Conservation (phyloP, 352 stramenopile species). For the Phytopythium chamaehyphon region DNA sequence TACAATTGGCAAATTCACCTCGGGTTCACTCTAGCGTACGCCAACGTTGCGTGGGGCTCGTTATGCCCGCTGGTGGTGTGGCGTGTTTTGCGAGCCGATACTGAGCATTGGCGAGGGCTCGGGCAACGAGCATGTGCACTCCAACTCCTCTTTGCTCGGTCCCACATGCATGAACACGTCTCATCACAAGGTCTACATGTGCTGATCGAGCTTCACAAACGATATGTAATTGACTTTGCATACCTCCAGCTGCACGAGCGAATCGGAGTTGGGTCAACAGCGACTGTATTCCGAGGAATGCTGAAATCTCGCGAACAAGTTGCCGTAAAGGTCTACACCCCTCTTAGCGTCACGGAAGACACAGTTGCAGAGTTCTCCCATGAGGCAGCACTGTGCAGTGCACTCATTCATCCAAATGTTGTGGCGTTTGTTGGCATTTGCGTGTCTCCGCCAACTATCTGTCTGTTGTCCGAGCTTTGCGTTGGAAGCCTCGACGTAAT, state of each 20-base stretch:
- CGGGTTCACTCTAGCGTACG: slow-evolving; percentile 26
- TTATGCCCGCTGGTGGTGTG: slow-evolving; percentile 35
- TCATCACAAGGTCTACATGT: slow-evolving; percentile 44
- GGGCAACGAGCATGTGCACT: slow-evolving; percentile 29
- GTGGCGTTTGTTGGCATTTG: slow-evolving; percentile 59
- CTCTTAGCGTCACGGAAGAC: slow-evolving; percentile 46
- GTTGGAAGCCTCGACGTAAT: slow-evolving; percentile 45
- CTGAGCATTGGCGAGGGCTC: slow-evolving; percentile 59
- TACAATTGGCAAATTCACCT: slow-evolving; percentile 20
- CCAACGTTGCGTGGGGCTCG: slow-evolving; percentile 24
- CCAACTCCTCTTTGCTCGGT: slow-evolving; percentile 29
- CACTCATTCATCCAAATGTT: slow-evolving; percentile 52
- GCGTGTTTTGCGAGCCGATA: slow-evolving; percentile 50
- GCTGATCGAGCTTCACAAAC: slow-evolving; percentile 41
- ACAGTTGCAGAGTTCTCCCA: slow-evolving; percentile 44
- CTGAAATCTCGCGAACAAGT: slow-evolving; percentile 38
- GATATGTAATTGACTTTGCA: slow-evolving; percentile 41
- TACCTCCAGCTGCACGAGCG: slow-evolving; percentile 31
- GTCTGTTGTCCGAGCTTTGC: slow-evolving; percentile 54
- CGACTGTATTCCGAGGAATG: slow-evolving; percentile 43
- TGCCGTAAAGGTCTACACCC: slow-evolving; percentile 62
- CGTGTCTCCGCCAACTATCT: slow-evolving; percentile 55
- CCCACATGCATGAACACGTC: slow-evolving; percentile 33
- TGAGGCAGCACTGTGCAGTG: slow-evolving; percentile 46
- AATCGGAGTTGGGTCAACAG: slow-evolving; percentile 35